Conservation (phyloP, 495 filamentous ascomycete genomes). For the Pyrenula aspistea region DNA sequence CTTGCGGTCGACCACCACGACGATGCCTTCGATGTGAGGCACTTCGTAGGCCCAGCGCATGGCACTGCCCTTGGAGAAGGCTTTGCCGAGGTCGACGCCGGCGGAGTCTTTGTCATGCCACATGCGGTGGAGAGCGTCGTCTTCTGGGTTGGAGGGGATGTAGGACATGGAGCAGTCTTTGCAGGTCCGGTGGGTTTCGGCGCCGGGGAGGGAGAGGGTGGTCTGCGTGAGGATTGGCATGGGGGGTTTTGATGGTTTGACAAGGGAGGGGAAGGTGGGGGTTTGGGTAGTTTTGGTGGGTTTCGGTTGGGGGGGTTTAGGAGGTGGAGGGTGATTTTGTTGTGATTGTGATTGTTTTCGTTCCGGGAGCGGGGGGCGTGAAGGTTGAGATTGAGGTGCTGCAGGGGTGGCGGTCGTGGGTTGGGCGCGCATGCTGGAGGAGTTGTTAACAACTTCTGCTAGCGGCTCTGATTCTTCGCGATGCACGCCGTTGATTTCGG, state of each 20-base stretch:
- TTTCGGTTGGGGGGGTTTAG: background rate
- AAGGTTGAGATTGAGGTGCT: background rate
- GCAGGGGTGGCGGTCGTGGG: background rate
- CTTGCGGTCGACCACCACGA: constrained; percentile 46
- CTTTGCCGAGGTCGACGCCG: constrained; percentile 51
- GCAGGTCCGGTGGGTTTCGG: constrained; percentile 47
- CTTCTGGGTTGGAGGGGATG: constrained; percentile 51
- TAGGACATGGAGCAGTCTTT: constrained; percentile 60
- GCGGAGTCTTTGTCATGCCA: constrained; percentile 56
- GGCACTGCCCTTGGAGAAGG: constrained; percentile 35
- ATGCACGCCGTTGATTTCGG: background rate
- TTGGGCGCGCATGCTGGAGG: constrained; percentile 28
- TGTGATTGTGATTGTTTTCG: constrained; percentile 17
- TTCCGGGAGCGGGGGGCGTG: constrained; percentile 11
- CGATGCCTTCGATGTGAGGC: constrained; percentile 34
- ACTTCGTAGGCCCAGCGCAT: constrained; percentile 34
- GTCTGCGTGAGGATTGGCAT: constrained; percentile 42
- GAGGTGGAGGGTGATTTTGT: background rate
- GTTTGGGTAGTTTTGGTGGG: constrained; percentile 5
- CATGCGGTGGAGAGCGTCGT: constrained; percentile 51
- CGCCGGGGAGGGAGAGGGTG: constrained; percentile 56
- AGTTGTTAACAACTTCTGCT: constrained; percentile 30
- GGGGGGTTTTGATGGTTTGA: background rate
- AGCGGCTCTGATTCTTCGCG: constrained; percentile 16
- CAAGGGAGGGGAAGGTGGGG: background rate